These are phyloP conservation scores for Cylindrotheca fusiformis DNA, from an alignment of 108 stramenopile genomes.

Conservation along the genomic window DNA sequence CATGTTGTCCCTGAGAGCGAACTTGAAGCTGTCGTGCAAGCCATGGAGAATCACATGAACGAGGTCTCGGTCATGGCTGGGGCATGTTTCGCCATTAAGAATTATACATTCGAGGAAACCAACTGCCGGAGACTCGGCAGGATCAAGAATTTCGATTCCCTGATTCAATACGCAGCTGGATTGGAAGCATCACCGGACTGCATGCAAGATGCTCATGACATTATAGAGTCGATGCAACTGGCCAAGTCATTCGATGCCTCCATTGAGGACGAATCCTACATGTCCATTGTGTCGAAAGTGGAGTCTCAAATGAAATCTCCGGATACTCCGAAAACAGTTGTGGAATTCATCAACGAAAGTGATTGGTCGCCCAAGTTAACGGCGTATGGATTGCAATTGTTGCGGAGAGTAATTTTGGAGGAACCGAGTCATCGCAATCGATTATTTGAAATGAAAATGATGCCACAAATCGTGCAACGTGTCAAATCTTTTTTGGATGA, in stretches of 20 bases:
- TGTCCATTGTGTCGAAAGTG: not conserved
- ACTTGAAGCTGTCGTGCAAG: slow-evolving; percentile 22
- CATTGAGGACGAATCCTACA: slow-evolving; percentile 26
- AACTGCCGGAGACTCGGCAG: slow-evolving; percentile 34
- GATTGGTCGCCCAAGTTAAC: slow-evolving; percentile 20
- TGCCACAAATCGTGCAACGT: not conserved
- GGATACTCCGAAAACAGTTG: not conserved
- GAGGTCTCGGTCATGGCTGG: slow-evolving; percentile 23
- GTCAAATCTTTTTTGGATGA: not conserved
- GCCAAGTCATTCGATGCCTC: slow-evolving; percentile 20
- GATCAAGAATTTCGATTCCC: slow-evolving; percentile 7
- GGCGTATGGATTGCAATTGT: slow-evolving; percentile 3
- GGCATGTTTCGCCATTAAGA: slow-evolving; percentile 45
- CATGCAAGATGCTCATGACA: slow-evolving; percentile 13
- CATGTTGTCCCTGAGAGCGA: slow-evolving; percentile 18
- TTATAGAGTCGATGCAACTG: slow-evolving; percentile 29
- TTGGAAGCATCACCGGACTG: slow-evolving; percentile 7
- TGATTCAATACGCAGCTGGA: slow-evolving; percentile 13
- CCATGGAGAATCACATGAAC: slow-evolving; percentile 16
- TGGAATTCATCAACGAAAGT: slow-evolving; percentile 17
- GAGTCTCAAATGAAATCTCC: slow-evolving; percentile 7
- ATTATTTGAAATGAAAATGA: not conserved
- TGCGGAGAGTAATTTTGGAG: not conserved
- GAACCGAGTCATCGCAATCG: not conserved
- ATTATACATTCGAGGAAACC: slow-evolving; percentile 37